Percentiles rank a stretch among this genome's conserved stretches.
These are phyloP conservation scores for Misopates orontium DNA, from an alignment of 257 asterid genomes.

Conservation along the genomic window DNA sequence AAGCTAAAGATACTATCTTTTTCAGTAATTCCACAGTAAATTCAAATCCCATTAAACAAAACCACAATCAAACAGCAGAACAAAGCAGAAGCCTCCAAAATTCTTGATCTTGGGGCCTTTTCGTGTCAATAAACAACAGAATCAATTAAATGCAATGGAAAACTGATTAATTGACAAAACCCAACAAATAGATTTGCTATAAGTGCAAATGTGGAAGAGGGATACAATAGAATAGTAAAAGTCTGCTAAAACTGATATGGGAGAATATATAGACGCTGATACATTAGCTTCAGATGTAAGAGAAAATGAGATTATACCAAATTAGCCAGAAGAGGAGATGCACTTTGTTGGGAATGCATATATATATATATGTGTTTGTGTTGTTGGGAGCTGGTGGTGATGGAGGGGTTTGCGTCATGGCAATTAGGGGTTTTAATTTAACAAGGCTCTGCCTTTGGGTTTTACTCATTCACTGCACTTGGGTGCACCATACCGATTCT, in stretches of 20 bases:
- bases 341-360: not conserved
- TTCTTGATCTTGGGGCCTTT: not conserved
- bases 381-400: not conserved
- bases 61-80: not conserved
- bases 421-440: not conserved
- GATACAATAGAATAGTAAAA: no score
- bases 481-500: not conserved
- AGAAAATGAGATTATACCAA: not conserved
- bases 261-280: not conserved
- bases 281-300: not conserved
- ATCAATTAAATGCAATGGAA: no score
- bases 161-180: not conserved
- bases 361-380: not conserved
- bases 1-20: not conserved
- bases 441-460: no score
- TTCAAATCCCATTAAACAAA: not conserved
- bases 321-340: not conserved
- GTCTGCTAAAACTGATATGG: not conserved
- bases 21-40: not conserved
- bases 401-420: not conserved
- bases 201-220: no score
- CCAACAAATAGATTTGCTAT: not conserved
- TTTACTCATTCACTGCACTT: not conserved
- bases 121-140: no score
- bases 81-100: not conserved